Evolutionary conservation across 2,329 filamentous ascomycete genomes (phyloP), one percentile per base, ranked within the genome.

Genomic region (Aspergillus quadricinctus): DNA sequence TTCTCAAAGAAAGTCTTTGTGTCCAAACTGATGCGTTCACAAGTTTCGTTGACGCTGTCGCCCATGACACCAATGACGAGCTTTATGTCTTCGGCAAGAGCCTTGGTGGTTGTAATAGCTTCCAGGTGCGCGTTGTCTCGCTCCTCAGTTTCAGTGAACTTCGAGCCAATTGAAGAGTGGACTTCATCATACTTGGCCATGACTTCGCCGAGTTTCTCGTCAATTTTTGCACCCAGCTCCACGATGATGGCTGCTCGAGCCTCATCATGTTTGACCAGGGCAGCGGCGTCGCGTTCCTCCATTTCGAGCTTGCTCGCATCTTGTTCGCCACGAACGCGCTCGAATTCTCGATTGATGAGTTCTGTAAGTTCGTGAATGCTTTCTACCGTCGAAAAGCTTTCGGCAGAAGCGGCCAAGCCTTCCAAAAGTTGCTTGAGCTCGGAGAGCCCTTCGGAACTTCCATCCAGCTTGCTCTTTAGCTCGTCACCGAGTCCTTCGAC

Each of bases 171-270:
- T 7, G 85, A 79, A 21, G 82, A 77, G 67, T 95, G 89, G 60
- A 92, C 87, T 58, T 94, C 90, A 54, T 97, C 92, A 67, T 96
- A 95, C 71, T 95, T 97, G 63, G 82, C 80, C 71, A 96, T 85
- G 25, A 99, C 80, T 53, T 92, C 89, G 57, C 83, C 83, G 64
- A 97, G 85, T 69, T 91, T 92, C 66, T 92, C 88, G 59, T 96
- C 85, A 41, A 88, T 77, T 72, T 84, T 85, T 51, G 77, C 73
- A 4, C 77, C 75, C 25, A 87, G 70, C 28, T 83, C 81, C 14
- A 78, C 69, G 27, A 85, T 75, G 28, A 85, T 78, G 29, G 78
- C 78, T 7, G 79, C 79, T 57, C 81, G 81, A 54, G 78, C 77
- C 64, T 87, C 83, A 23, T 84, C 82, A 35, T 86, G 82, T 70